A percentile compares a stretch with the other conserved stretches of the same genome.
Evolutionary conservation across 2,329 filamentous ascomycete species (phyloP).

Genomic region (Ophiostoma australiae): DNA sequence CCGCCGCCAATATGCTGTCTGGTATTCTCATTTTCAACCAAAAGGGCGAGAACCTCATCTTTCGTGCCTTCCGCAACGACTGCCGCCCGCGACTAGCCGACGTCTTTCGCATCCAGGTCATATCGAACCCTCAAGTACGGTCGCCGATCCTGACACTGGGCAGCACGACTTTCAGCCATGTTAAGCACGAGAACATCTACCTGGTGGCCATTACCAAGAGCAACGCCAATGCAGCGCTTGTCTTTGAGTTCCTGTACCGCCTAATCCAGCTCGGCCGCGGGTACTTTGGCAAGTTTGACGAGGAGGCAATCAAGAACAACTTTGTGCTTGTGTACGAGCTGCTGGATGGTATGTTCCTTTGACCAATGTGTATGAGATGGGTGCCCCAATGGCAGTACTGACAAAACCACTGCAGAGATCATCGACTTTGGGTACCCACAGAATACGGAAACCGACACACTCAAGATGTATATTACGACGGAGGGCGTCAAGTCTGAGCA

Average conservation of each 20-base stretch:
- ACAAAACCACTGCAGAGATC: conserved; percentile 60
- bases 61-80: conserved; percentile 97
- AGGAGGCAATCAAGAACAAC: conserved; percentile 99
- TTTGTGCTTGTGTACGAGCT: conserved; percentile 98
- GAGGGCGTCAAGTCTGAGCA: conserved; percentile 93
- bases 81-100: conserved; percentile 95
- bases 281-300: conserved; percentile 98
- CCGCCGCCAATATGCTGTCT: conserved; percentile 67
- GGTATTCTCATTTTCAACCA: conserved; percentile 98
- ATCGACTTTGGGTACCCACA: conserved; percentile 98
- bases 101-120: conserved; percentile 99
- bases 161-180: conserved; percentile 98
- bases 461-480: conserved; percentile 99
- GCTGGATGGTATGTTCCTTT: conserved; percentile 64
- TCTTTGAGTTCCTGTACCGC: conserved; percentile 96
- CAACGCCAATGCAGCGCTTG: conserved; percentile 95
- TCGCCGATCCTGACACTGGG: conserved; percentile 96
- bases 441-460: conserved; percentile 95
- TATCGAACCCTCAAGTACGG: conserved; percentile 94
- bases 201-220: conserved; percentile 96
- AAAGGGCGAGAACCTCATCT: conserved; percentile 99
- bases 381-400: conserved; percentile 22
- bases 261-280: conserved; percentile 84
- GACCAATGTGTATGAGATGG: not conserved
- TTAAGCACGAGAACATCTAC: conserved; percentile 99